A percentile compares a stretch with the other conserved stretches of the same genome.
Evolutionary conservation across 2,329 filamentous ascomycete genomes (phyloP).

Genomic region (Verticillium albo-atrum): DNA sequence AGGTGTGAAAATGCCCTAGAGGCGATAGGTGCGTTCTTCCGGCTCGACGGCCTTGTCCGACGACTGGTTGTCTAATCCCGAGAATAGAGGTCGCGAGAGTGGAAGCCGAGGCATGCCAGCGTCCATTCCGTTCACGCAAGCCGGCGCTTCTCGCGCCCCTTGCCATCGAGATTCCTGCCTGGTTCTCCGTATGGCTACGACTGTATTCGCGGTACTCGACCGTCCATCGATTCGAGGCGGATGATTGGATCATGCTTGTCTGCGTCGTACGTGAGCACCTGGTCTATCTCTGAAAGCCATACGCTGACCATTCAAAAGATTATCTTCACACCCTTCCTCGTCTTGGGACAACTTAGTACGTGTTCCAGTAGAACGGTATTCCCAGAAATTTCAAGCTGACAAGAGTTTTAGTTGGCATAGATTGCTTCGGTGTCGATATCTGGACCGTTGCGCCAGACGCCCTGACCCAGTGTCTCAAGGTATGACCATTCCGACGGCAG

Average conservation of each 20-base stretch:
- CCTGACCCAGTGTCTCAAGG: slow-evolving; percentile 24
- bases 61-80: neutral
- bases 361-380: neutral
- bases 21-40: slow-evolving; percentile 16
- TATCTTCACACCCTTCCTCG: slow-evolving; percentile 24
- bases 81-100: slow-evolving; percentile 24
- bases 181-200: slow-evolving; percentile 28
- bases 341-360: slow-evolving; percentile 26
- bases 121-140: slow-evolving; percentile 23
- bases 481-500: slow-evolving; percentile 5
- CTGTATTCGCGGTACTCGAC: slow-evolving; percentile 30
- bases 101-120: slow-evolving; percentile 26
- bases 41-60: neutral
- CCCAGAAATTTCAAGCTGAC: neutral
- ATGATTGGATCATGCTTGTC: slow-evolving; percentile 35
- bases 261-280: slow-evolving; percentile 21
- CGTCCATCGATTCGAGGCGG: slow-evolving; percentile 22
- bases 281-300: neutral
- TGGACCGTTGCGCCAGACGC: slow-evolving; percentile 24
- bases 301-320: slow-evolving; percentile 10
- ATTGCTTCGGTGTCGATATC: slow-evolving; percentile 30
- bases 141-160: slow-evolving; percentile 26
- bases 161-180: slow-evolving; percentile 28
- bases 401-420: slow-evolving; percentile 14
- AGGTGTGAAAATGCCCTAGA: slow-evolving; percentile 19